Evolutionary conservation across 2,329 filamentous ascomycete genomes (phyloP).

Genomic region (Epicoccum sorghinum): DNA sequence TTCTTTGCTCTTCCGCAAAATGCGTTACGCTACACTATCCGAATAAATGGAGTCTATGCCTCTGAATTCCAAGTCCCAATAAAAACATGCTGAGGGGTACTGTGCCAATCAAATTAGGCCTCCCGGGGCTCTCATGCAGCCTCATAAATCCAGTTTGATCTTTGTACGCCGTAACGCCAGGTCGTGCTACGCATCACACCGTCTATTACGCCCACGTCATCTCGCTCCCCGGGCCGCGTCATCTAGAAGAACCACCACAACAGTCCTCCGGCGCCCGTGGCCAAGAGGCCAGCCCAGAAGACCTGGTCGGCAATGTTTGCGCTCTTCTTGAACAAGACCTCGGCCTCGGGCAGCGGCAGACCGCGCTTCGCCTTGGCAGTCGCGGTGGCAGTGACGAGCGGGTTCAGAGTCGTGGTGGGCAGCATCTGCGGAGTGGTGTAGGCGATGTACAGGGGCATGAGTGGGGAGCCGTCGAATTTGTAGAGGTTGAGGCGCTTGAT

Average conservation of each 20-base stretch:
- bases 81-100: too few species aligned
- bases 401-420: conserved; percentile 70
- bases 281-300: conserved; percentile 58
- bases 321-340: conserved; percentile 44
- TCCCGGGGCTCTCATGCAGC: too few species aligned
- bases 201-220: neutral
- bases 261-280: conserved; percentile 56
- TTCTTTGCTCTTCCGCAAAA: neutral
- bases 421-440: conserved; percentile 71
- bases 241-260: conserved; percentile 55
- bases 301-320: conserved; percentile 50
- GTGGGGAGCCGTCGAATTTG: conserved; percentile 66
- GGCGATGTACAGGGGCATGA: conserved; percentile 72
- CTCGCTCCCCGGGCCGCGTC: neutral
- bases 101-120: too few species aligned
- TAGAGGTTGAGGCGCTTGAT: conserved; percentile 68
- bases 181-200: neutral
- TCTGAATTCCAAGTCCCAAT: too few species aligned
- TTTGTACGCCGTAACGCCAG: neutral
- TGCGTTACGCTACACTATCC: neutral
- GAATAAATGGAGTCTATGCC: too few species aligned
- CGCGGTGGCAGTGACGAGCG: conserved; percentile 49
- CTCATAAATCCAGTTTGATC: too few species aligned
- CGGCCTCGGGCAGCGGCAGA: conserved; percentile 49
- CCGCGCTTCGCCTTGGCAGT: conserved; percentile 46